Base-by-base conservation (phyloP, 768 basidiomycete species). In the Paxillus rubicundulus region DNA sequence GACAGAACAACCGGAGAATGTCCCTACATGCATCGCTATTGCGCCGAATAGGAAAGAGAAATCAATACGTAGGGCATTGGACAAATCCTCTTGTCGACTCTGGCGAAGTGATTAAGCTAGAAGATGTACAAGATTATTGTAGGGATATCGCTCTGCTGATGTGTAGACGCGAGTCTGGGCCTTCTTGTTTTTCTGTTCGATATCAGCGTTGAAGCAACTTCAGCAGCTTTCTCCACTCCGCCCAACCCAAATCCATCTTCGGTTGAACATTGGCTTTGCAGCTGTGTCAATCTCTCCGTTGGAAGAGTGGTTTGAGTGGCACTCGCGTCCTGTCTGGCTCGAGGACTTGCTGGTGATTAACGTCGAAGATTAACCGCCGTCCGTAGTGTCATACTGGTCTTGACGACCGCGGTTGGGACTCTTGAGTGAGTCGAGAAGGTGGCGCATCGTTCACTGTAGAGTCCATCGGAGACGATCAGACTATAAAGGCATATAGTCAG, bases 171-270 rank as follows among this genome's bases (percentile, higher is more conserved):
- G 13, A 18, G 12, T 4, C 9, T 6, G 21, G 20, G 0, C 3
- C 33, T 33, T 33, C 9, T 17, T 28, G 16, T 4, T 5, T 45
- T 3, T 1, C 27, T 33, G 14, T 30, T 30, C 3, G 30, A 9
- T 9, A 30, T 65, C 52, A 63, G 13, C 54, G 27, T 51, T 52
- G 65, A 48, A 78, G 46, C 17, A 72, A 49, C 55, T 73, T 77
- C 54, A 78, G 59, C 27, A 80, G 50, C 10, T 71, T 8, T 68
- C 39, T 77, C 74, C 40, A 77, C 72, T 6, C 75, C 74, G 34
- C 79, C 75, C 7, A 77, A 53, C 14, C 77, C 77, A 49, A 80
- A 78, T 2, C 73, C 76, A 9, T 81, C 72, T 3, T 72, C 67
- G 5, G 60, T 47, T 3, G 79, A 24, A 81, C 74, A 79, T 78